Percentiles rank a stretch among this genome's conserved stretches.
These are phyloP conservation scores for Mucor saturninus DNA, from an alignment of 371 early-diverging fungal species.

Conservation along the genomic window DNA sequence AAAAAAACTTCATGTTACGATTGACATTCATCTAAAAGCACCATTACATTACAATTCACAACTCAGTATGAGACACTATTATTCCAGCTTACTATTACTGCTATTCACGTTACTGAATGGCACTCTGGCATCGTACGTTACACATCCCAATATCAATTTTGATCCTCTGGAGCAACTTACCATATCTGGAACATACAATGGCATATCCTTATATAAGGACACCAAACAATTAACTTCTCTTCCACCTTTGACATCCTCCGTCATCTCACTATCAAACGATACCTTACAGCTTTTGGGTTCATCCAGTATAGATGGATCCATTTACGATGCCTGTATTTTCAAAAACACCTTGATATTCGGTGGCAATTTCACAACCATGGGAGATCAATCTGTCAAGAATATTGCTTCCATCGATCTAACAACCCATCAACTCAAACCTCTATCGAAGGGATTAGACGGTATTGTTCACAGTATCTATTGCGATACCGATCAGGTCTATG, in stretches of 20 bases:
- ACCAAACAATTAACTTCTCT: conserved; percentile 46
- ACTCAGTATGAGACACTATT: neutral
- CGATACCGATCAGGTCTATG: conserved; percentile 57
- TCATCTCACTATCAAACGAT: conserved; percentile 37
- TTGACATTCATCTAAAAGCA: neutral
- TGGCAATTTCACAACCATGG: conserved; percentile 50
- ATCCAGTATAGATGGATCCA: conserved; percentile 37
- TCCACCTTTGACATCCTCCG: conserved; percentile 37
- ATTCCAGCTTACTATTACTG: conserved; percentile 4
- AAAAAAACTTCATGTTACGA: neutral
- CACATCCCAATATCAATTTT: conserved; percentile 44
- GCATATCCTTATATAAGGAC: conserved; percentile 48
- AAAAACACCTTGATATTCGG: conserved; percentile 49
- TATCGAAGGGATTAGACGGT: conserved; percentile 73
- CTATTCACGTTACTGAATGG: neutral
- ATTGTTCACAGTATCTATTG: conserved; percentile 70
- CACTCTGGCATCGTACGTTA: conserved; percentile 29
- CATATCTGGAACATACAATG: conserved; percentile 47
- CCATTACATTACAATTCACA: neutral
- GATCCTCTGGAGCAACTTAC: conserved; percentile 40
- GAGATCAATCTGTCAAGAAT: conserved; percentile 45
- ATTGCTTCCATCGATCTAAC: conserved; percentile 58
- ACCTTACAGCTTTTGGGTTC: conserved; percentile 44
- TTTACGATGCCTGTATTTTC: conserved; percentile 40
- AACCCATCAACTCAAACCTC: conserved; percentile 41